phyloP scores from a whole-genome alignment of 2,329 filamentous ascomycete genomes.

The Aspergillus uvarum region DNA sequence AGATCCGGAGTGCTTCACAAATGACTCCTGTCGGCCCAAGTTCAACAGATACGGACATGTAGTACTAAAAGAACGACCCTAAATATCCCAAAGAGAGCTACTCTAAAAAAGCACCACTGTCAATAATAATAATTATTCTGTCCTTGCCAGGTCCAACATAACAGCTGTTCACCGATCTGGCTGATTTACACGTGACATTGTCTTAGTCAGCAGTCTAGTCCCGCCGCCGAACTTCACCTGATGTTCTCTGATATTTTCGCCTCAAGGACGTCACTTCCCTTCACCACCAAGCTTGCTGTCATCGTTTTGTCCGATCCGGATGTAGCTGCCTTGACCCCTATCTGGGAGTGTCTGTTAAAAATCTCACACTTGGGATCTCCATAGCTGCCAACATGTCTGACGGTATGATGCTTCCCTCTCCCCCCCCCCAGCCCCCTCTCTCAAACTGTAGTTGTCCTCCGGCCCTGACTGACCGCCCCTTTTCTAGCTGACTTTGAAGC shows the following conservation, averaged over 20 bases:
- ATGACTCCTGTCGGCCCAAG: no score
- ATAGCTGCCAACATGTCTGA: conserved; percentile 44
- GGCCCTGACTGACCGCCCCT: conserved; percentile 23
- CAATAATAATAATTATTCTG: background rate
- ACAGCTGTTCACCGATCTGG: background rate
- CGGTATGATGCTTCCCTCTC: conserved; percentile 31
- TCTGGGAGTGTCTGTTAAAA: conserved; percentile 29
- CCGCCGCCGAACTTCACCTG: conserved; percentile 14
- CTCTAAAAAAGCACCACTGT: background rate
- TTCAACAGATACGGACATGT: no score
- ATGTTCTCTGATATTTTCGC: conserved; percentile 13
- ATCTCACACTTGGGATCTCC: conserved; percentile 25
- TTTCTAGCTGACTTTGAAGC: conserved; percentile 74
- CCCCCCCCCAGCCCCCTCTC: conserved; percentile 13
- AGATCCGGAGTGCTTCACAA: no score
- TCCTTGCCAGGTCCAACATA: background rate
- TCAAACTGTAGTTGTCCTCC: conserved; percentile 4
- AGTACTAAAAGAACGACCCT: no score
- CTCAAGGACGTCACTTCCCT: conserved; percentile 14
- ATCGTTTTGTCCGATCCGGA: conserved; percentile 35
- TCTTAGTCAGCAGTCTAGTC: conserved; percentile 15
- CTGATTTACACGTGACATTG: background rate
- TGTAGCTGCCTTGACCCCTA: conserved; percentile 34
- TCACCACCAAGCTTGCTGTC: conserved; percentile 28
- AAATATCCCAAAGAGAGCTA: background rate